Base-by-base conservation (phyloP, 345 rosid genomes). In the Theobroma cacao region DNA sequence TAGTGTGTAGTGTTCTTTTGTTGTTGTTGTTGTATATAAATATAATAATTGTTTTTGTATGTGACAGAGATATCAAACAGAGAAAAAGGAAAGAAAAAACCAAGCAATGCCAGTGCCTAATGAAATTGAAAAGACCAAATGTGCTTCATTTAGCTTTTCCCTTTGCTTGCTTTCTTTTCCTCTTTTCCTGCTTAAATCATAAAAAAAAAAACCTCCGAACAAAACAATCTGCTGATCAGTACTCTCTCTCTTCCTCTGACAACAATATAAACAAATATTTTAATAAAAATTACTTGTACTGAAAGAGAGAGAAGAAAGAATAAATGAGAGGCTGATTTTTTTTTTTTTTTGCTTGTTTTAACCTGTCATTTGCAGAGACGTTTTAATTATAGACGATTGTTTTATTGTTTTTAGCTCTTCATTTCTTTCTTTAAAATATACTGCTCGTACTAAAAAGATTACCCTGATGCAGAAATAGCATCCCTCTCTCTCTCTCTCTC, bases 51-150 rank as follows among this genome's bases (percentile, higher is more conserved):
- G 18, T 50, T 4, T 18, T 18, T 18, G 30, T 43, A 22, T 50
- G 56, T 50, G 75, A 71, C 22, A 24, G 75, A 72, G 63, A 53
- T 28, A 56, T n/a, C 76, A 76, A 68, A 52, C 13, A 33, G 47
- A 24, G n/a, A n/a, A n/a, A n/a, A n/a, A n/a, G n/a, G n/a, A 28
- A 80, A 80, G 48, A 34, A 33, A 55, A 7, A 18, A 2, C 22
- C n/a, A 52, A 50, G n/a, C n/a, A n/a, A n/a, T n/a, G n/a, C n/a
- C n/a, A n/a, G n/a, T 59, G 26, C 3, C 4, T 45, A 8, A 31
- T 14, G 80, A 69, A 80, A 63, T 20, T 0, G 58, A 63, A 76
- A 75, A 71, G 30, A 50, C 62, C 80, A 84, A 82, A 76, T 78
- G 75, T 13, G 47, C 52, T 26, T 41, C 7, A 22, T 14, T 69